Evolutionary conservation across 208 protist genomes (phyloP).

Genomic region (Leishmania braziliensis): DNA sequence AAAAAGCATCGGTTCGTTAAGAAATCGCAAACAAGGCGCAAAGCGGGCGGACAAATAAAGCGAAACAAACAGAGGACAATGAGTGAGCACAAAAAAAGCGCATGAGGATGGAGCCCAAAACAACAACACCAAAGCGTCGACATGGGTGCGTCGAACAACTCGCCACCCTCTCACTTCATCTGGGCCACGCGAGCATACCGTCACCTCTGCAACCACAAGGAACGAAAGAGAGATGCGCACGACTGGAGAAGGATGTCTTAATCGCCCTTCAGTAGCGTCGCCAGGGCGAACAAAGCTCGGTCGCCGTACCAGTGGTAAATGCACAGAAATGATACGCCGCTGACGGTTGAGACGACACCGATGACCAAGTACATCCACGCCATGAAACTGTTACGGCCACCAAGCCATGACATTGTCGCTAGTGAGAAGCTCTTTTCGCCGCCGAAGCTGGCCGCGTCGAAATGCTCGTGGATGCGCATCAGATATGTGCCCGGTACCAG

Average conservation of each 20-base stretch:
- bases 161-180: neutral
- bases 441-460: conserved; percentile 86
- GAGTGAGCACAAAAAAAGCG: neutral
- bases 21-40: neutral
- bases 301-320: conserved; percentile 40
- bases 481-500: conserved; percentile 87
- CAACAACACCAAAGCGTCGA: neutral
- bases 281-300: conserved; percentile 40
- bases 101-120: neutral
- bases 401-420: conserved; percentile 93
- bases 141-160: neutral
- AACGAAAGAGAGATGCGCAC: neutral
- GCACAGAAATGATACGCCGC: conserved; percentile 71
- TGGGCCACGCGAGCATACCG: neutral
- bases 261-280: conserved; percentile 37
- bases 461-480: conserved; percentile 92
- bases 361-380: conserved; percentile 93
- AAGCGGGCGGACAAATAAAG: neutral
- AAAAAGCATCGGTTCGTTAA: neutral
- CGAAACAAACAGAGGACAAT: neutral
- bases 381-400: conserved; percentile 96
- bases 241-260: neutral
- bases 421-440: conserved; percentile 96
- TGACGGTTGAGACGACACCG: conserved; percentile 83
- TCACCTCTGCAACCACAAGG: neutral